Evolutionary conservation across 805 yeast species (phyloP), one percentile per base, ranked within the genome.

Genomic region (Saccharomycopsis fodiens): DNA sequence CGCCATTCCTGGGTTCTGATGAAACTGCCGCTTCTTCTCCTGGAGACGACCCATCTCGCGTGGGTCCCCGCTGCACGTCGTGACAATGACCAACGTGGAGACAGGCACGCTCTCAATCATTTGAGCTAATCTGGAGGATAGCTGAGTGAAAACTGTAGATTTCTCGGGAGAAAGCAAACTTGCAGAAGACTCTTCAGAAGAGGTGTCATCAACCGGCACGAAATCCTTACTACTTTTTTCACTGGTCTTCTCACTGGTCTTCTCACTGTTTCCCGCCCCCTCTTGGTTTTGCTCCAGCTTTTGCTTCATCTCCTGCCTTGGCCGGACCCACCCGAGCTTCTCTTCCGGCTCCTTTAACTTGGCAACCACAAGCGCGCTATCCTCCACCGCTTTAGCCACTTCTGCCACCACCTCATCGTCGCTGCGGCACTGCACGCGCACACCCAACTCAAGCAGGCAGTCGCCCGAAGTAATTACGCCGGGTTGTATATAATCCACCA

Each of bases 1-100:
- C 15, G 61, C 59, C 25, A 71, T 70, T 17, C 16, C 17, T 8
- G 65, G 29, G 61, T 63, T 42, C 65, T 66, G 58, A 49, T 71
- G 71, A 48, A 67, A 76, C 34, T 57, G 61, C 39, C 68, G 63
- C 51, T 70, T 69, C 25, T 70, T 53, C 8, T 58, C 57, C 41
- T 72, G 74, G 36, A 86, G 62, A 39, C 62, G 59, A 43, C 62
- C 61, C 63, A 78, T 65, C 41, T 68, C 71, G 7, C 70, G 59
- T 2, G 79, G 74, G 55, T 79, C 77, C 8, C 87, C 86, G 42
- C 73, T 65, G 1, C 85, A 86, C 0, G 85, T 70, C 54, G 77
- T 67, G 1, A 87, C 56, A 1, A 86, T 64, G 13, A 89, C 53
- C 19, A 79, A 61, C 0, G 95, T 72, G 30, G 78, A 71, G 2